Evolutionary conservation across 2,329 filamentous ascomycete genomes (phyloP), one percentile per base, ranked within the genome.

Genomic region (Colletotrichum echinochloae): DNA sequence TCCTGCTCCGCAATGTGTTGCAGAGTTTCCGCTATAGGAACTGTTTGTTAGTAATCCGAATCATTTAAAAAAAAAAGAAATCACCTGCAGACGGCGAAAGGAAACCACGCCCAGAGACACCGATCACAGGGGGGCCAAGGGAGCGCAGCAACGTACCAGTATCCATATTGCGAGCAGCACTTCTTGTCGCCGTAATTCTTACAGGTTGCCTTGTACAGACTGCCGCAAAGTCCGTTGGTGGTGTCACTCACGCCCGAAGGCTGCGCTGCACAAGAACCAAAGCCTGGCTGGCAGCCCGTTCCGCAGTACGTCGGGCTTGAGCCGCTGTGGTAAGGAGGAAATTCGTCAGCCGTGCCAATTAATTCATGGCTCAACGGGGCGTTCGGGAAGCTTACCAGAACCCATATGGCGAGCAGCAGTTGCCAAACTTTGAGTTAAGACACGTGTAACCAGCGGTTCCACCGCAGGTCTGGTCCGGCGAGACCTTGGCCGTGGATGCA

Each of bases 331-430:
- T 37, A 56, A 44, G 55, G 60, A 39, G 30, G 9, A 12, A 30
- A n/a, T n/a, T 63, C 33, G 59, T 71, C 65, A 71, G 69, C 65
- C 41, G 56, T 46, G 16, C 56, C 41, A n/a, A n/a, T n/a, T n/a
- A n/a, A 37, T 30, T 67, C 14, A 23, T 57, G 33, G 56, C 28
- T 16, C 28, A 8, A 37, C 49, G 30, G n/a, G 35, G 49, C 57
- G 30, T 60, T n/a, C 35, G 23, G 30, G 8, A 37, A 23, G 74
- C 78, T 75, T 75, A 81, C 81, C 81, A 84, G 70, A 74, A 83
- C n/a, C 81, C 82, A 63, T 79, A 80, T 66, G 74, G 76, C 3
- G 82, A 83, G 67, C 83, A 84, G 74, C 83, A 84, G 72, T 77
- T 76, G 7, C 81, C 81, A 59, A 78, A 80, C 18, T 37, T 61